Percentiles rank a stretch among this genome's conserved stretches.
These are phyloP conservation scores for Rhododendron ovatum DNA, from an alignment of 148 eudicot species.

Conservation along the genomic window DNA sequence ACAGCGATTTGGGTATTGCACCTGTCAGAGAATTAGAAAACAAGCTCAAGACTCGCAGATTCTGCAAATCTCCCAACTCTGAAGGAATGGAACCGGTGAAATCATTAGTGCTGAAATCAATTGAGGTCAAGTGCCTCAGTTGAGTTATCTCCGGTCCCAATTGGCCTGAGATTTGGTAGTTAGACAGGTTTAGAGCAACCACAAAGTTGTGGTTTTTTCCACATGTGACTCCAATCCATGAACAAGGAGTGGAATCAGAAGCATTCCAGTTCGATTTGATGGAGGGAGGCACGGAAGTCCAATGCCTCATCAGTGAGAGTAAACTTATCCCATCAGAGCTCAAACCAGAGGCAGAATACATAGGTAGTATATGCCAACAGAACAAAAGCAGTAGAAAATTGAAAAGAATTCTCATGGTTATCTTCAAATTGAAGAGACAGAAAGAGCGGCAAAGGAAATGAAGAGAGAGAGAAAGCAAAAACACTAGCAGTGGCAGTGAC, in stretches of 20 bases:
- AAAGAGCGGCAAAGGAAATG: background rate
- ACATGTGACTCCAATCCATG: conserved; percentile 67
- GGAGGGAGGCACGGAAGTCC: conserved; percentile 51
- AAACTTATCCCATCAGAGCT: conserved; percentile 53
- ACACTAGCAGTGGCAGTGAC: background rate
- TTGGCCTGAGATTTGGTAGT: conserved; percentile 43
- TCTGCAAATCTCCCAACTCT: conserved; percentile 30
- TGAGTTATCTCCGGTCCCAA: conserved; percentile 56
- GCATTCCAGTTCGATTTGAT: conserved; percentile 46
- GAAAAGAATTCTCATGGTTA: conserved; percentile 1
- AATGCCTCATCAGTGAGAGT: conserved; percentile 43
- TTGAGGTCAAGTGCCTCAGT: conserved; percentile 28
- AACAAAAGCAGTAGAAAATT: conserved; percentile 1
- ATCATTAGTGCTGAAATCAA: conserved; percentile 40
- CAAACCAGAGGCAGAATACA: conserved; percentile 25
- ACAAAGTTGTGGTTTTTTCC: conserved; percentile 30
- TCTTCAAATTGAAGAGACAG: background rate
- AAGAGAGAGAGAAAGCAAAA: background rate
- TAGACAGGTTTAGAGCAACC: conserved; percentile 41
- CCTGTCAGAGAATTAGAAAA: conserved; percentile 31
- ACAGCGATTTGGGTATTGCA: conserved; percentile 38
- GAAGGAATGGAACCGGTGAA: conserved; percentile 54
- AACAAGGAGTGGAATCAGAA: conserved; percentile 60
- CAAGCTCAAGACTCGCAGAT: conserved; percentile 13
- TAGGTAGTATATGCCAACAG: conserved; percentile 10